Conservation (phyloP, 2,329 filamentous ascomycete species). For the Emmonsia crescens region DNA sequence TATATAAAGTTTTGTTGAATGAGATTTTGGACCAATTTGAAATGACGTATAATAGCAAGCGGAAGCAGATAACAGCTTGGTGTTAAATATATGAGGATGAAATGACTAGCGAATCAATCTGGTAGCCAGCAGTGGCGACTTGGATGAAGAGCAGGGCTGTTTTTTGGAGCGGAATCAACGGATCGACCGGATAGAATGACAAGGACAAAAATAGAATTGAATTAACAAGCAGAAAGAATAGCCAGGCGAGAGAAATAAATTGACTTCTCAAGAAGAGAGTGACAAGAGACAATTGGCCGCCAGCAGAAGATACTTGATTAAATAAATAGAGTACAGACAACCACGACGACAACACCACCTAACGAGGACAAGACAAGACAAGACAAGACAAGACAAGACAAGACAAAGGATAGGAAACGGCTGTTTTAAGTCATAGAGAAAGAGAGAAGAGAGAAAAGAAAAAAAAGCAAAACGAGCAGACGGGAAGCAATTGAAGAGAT, state of each 20-base stretch:
- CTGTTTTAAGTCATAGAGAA: neutral
- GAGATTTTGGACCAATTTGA: neutral
- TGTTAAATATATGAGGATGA: neutral
- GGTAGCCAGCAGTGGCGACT: neutral
- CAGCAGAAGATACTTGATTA: neutral
- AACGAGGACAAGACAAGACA: neutral
- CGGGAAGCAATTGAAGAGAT: neutral
- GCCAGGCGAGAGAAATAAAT: neutral
- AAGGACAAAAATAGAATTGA: neutral
- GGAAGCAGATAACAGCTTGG: neutral
- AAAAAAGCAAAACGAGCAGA: neutral
- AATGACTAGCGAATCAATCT: too few relatives aligned
- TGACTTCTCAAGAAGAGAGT: neutral
- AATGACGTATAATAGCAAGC: neutral
- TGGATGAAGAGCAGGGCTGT: neutral
- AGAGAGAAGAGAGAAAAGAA: neutral
- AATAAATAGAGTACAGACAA: neutral
- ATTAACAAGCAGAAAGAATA: neutral
- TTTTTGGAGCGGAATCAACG: constrained; percentile 1
- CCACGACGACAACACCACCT: neutral
- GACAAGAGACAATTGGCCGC: neutral
- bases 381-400: too few relatives aligned
- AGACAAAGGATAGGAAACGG: neutral
- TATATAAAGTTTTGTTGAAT: neutral
- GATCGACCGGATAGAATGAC: constrained; percentile 8